Conservation (phyloP, 2,329 filamentous ascomycete species). For the Seiridium unicorne region DNA sequence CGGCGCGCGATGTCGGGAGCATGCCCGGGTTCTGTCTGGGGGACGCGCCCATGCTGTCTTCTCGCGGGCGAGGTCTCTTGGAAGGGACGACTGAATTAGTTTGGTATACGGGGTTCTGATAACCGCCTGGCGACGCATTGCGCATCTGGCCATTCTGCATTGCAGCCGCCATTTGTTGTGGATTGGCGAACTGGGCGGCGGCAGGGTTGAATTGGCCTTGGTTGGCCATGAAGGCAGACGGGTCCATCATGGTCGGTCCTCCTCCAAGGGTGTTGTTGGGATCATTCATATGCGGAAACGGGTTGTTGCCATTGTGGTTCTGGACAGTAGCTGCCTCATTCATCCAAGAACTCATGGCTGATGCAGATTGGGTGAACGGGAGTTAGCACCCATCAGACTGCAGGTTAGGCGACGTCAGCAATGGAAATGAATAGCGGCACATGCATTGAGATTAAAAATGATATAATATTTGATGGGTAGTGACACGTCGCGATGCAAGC, state of each 20-base stretch:
- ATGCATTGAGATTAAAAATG: constrained; percentile 40
- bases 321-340: constrained; percentile 63
- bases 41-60: constrained; percentile 82
- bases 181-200: constrained; percentile 52
- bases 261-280: constrained; percentile 49
- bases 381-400: constrained; percentile 44
- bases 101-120: constrained; percentile 76
- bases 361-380: constrained; percentile 20
- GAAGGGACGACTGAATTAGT: constrained; percentile 85
- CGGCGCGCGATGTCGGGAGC: constrained; percentile 80
- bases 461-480: constrained; percentile 35
- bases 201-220: constrained; percentile 57
- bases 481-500: constrained; percentile 15
- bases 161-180: constrained; percentile 51
- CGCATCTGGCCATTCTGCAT: constrained; percentile 84
- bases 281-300: constrained; percentile 64
- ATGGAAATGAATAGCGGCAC: constrained; percentile 34
- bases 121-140: constrained; percentile 72
- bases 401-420: constrained; percentile 38
- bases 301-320: constrained; percentile 69
- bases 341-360: constrained; percentile 71
- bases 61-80: constrained; percentile 77
- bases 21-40: constrained; percentile 74
- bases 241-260: constrained; percentile 57
- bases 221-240: constrained; percentile 61